Conservation (phyloP, 768 basidiomycete species). For the Dacryopinax spathularia region DNA sequence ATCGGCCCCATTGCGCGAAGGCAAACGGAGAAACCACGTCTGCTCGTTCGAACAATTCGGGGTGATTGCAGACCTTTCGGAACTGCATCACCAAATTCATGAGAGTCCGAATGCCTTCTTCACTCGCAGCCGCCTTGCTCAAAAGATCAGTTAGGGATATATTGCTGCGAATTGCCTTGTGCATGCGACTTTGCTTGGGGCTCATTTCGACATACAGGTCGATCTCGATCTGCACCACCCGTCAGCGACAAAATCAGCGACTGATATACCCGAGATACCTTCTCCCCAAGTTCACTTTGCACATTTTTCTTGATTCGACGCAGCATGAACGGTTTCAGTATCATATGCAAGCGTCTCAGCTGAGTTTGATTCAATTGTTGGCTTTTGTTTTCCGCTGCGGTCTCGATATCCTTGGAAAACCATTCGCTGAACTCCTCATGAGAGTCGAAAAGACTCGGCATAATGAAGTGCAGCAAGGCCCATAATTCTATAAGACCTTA, state of each 20-base stretch:
- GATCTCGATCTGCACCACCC: conserved; percentile 62
- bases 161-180: conserved; percentile 77
- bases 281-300: conserved; percentile 98
- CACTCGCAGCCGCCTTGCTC: conserved; percentile 83
- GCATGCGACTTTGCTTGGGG: conserved; percentile 79
- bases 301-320: conserved; percentile 94
- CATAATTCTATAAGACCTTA: conserved; percentile 56
- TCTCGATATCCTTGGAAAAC: conserved; percentile 99
- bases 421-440: conserved; percentile 99
- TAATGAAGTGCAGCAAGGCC: conserved; percentile 98
- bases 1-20: conserved; percentile 66
- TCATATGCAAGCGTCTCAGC: conserved; percentile 89
- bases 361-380: conserved; percentile 83
- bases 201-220: conserved; percentile 91
- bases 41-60: conserved; percentile 92
- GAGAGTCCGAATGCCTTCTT: conserved; percentile 78
- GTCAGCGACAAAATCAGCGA: not conserved
- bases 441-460: conserved; percentile 97
- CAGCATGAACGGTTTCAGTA: conserved; percentile 97
- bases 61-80: conserved; percentile 98
- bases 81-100: conserved; percentile 99
- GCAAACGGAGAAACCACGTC: conserved; percentile 90
- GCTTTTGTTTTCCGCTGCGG: conserved; percentile 70
- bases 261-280: conserved; percentile 37
- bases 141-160: conserved; percentile 90